Conservation (phyloP, 352 stramenopile species). For the Globisporangium barbulae region DNA sequence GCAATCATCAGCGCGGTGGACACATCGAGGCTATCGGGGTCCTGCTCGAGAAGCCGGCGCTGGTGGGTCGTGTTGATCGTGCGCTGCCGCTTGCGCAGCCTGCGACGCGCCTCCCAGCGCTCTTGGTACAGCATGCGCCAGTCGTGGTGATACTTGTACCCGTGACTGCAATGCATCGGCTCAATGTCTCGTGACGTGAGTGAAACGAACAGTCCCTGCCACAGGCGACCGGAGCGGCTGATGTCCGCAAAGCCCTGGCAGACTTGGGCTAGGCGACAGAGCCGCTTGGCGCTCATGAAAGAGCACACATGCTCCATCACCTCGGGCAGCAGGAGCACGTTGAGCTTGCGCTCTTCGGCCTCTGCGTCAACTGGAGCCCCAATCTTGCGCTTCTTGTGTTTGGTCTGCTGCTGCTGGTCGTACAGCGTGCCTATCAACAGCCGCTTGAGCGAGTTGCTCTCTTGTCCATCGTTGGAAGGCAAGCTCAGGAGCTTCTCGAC, state of each 20-base stretch:
- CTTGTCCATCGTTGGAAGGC: not conserved
- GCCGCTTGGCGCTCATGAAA: slow-evolving; percentile 68
- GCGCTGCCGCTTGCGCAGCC: slow-evolving; percentile 10
- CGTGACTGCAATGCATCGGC: slow-evolving; percentile 26
- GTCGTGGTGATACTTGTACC: slow-evolving; percentile 27
- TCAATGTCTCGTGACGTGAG: slow-evolving; percentile 16
- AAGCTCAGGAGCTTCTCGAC: slow-evolving; percentile 11
- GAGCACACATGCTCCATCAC: slow-evolving; percentile 68
- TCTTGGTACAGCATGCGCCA: slow-evolving; percentile 15
- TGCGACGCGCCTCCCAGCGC: slow-evolving; percentile 12
- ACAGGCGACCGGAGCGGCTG: slow-evolving; percentile 30
- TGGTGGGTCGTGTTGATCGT: not conserved
- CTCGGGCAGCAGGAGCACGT: slow-evolving; percentile 52
- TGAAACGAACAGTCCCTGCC: slow-evolving; percentile 36
- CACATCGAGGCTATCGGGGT: not conserved
- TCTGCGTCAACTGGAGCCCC: slow-evolving; percentile 20
- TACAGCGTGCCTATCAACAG: not conserved
- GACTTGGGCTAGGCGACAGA: slow-evolving; percentile 56
- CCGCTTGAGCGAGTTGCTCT: not conserved
- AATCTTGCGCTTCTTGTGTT: slow-evolving; percentile 15
- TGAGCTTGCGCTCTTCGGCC: slow-evolving; percentile 41
- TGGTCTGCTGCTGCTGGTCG: slow-evolving; percentile 10
- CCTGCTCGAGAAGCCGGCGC: slow-evolving; percentile 1
- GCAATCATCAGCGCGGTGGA: not conserved
- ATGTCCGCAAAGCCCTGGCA: slow-evolving; percentile 42